Conservation (phyloP, 345 rosid species). For the Punica granatum region DNA sequence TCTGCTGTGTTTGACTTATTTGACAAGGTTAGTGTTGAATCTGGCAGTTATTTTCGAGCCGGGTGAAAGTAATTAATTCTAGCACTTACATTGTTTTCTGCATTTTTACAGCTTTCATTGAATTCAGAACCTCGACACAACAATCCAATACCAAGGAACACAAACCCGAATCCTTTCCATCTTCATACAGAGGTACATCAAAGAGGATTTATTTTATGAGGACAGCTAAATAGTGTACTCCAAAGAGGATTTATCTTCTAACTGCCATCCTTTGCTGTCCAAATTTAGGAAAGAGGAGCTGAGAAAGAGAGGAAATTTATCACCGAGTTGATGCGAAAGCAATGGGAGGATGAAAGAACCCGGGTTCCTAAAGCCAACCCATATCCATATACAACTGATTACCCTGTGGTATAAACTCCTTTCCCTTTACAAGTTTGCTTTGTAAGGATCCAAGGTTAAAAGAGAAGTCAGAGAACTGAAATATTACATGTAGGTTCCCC, state of each 20-base stretch:
- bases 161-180: conserved; percentile 80
- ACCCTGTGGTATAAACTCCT: conserved; percentile 63
- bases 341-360: conserved; percentile 63
- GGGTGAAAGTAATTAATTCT: not conserved
- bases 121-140: conserved; percentile 55
- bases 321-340: conserved; percentile 48
- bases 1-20: conserved; percentile 54
- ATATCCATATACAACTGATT: conserved; percentile 94
- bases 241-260: not conserved
- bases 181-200: conserved; percentile 92
- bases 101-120: conserved; percentile 60
- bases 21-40: conserved; percentile 51
- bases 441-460: not conserved
- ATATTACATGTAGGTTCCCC: conserved; percentile 58
- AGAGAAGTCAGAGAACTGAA: not conserved
- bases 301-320: conserved; percentile 67
- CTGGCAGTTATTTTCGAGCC: not conserved
- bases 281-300: conserved; percentile 83
- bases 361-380: conserved; percentile 81
- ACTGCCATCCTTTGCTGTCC: not conserved
- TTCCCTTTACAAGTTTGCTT: not conserved
- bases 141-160: conserved; percentile 62
- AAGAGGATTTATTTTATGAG: not conserved
- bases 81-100: conserved; percentile 3
- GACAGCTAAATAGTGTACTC: not conserved